phyloP scores from a whole-genome alignment of 352 stramenopile genomes.

The Globisporangium iwayamae region DNA sequence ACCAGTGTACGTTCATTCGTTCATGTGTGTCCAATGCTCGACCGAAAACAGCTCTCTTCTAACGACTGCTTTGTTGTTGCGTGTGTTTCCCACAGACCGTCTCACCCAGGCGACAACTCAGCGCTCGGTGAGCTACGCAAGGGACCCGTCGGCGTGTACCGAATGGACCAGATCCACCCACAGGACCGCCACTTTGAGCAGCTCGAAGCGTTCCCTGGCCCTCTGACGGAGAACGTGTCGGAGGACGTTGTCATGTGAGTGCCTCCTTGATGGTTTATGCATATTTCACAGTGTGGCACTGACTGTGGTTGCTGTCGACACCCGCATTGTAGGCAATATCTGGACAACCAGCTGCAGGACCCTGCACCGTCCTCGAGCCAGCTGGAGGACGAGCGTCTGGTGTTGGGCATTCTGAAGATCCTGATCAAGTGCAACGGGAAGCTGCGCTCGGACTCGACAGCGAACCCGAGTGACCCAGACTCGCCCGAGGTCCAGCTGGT shows the following conservation, averaged over 20 bases:
- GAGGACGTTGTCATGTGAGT: conserved; percentile 60
- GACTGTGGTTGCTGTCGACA: background rate
- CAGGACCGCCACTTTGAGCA: conserved; percentile 63
- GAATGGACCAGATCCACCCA: conserved; percentile 79
- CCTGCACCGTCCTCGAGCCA: conserved; percentile 20
- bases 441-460: conserved; percentile 47
- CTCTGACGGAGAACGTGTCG: conserved; percentile 54
- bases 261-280: background rate
- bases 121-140: conserved; percentile 70
- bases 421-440: conserved; percentile 82
- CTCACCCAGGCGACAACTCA: conserved; percentile 42
- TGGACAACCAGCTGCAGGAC: conserved; percentile 55
- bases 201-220: conserved; percentile 74
- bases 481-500: conserved; percentile 70
- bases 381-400: conserved; percentile 66
- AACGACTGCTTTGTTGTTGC: background rate
- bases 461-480: conserved; percentile 46
- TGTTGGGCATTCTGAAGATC: conserved; percentile 64
- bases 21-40: background rate
- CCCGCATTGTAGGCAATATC: conserved; percentile 31
- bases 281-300: background rate
- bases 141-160: conserved; percentile 74
- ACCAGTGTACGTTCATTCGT: conserved; percentile 35
- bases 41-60: conserved; percentile 1
- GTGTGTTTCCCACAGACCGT: conserved; percentile 29